phyloP scores from a whole-genome alignment of 2,329 filamentous ascomycete genomes.

The Fusarium goolgardi region DNA sequence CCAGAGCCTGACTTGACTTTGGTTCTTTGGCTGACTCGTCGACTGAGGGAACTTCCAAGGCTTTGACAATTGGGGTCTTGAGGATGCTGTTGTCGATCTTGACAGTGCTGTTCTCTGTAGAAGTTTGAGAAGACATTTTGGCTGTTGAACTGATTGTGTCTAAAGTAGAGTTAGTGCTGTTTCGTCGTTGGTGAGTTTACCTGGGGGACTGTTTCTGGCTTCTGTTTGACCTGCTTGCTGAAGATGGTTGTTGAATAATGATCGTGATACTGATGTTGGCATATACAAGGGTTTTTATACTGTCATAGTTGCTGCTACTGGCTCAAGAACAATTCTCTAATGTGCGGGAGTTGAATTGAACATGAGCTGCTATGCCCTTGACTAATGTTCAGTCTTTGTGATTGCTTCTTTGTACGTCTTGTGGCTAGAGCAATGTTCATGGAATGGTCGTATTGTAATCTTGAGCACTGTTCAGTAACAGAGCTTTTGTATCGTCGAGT shows the following conservation, averaged over 20 bases:
- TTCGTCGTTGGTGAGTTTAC: slow-evolving; percentile 1
- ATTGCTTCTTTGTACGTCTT: neutral
- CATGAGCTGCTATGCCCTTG: neutral
- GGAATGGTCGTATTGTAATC: neutral
- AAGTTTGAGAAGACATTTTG: slow-evolving; percentile 18
- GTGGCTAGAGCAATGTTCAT: neutral
- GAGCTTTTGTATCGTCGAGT: neutral
- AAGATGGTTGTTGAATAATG: neutral
- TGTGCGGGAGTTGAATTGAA: neutral
- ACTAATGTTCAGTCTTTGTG: neutral
- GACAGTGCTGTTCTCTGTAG: neutral
- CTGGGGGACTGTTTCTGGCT: neutral
- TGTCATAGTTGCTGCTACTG: neutral
- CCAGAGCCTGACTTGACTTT: neutral
- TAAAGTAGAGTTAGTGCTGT: slow-evolving; percentile 1
- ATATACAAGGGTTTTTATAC: slow-evolving; percentile 12
- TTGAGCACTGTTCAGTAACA: neutral
- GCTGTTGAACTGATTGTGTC: neutral
- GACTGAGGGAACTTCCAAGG: slow-evolving; percentile 1
- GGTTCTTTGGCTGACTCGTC: neutral
- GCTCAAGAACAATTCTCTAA: neutral
- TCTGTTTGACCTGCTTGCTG: slow-evolving; percentile 12
- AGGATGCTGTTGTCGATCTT: neutral
- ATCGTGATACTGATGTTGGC: neutral
- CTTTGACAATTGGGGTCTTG: neutral